Base-by-base conservation (phyloP, 441 rosid species). In the Mallotus repandus region DNA sequence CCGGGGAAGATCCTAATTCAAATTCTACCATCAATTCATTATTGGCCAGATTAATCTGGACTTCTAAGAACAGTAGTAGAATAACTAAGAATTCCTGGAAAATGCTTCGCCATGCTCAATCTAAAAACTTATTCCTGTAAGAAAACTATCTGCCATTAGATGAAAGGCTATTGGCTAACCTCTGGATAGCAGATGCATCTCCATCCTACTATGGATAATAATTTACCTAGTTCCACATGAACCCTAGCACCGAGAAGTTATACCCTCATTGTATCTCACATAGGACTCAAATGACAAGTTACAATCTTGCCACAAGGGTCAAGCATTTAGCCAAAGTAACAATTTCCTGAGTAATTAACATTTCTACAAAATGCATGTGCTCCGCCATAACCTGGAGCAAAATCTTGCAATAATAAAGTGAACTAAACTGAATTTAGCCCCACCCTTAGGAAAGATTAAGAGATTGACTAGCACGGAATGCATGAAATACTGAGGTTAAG, bases 401-500 rank as follows among this genome's bases (percentile, higher is more conserved):
- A 12, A 57, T 15, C 9, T 41, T 49, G 55, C 8, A 49, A 41
- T 45, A 56, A 68, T 29, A 16, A 57, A 2, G 43, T 8, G 22
- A 66, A 22, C 21, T 4, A 12, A 66, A 21, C 32, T 43, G 64
- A 46, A 69, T 3, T 9, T 57, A 16, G 16, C 9, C n/a, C n/a
- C 12, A 5, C 9, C 16, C 10, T 6, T 4, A 52, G 65, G 32
- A 15, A 15, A 15, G 12, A 56, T 16, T 18, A 71, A 2, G 38
- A 38, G 38, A 0, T 6, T 21, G 16, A 63, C 22, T 5, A 58
- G 25, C 48, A 66, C 19, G 15, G 52, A 45, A 55, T 55, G 45
- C n/a, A 56, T 25, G n/a, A 71, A 68, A 79, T 74, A 52, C 15
- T 57, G 25, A 41, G 55, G 25, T 22, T 7, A 21, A 63, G 35